Evolutionary conservation across 2,329 filamentous ascomycete species (phyloP), one percentile per base, ranked within the genome.

Genomic region (Verticillium klebahnii): DNA sequence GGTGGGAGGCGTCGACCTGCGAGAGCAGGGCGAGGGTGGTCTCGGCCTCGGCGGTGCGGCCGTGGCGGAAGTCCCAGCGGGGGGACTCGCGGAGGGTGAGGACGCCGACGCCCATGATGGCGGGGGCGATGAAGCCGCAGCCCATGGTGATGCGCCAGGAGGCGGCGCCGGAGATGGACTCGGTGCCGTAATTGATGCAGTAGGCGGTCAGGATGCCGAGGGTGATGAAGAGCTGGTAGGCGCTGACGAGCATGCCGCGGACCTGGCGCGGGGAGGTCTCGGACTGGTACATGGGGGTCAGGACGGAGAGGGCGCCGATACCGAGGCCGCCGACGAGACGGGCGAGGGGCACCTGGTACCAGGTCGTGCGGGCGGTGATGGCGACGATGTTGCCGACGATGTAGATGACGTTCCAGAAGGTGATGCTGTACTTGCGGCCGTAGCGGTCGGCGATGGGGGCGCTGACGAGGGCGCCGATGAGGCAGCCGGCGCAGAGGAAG

Each of bases 141-240:
- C 78, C 82, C 68, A 83, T 82, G 58, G 88, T 84, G 7, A 90
- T 83, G 64, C 87, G 80, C 87, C 88, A 91, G 14, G 85, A 80
- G 2, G 80, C 78, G 25, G 81, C 80, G 65, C 74, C 77, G 1
- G 58, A 19, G 58, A 77, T 77, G 2, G 65, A 29, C 58, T 85
- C 76, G 7, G 87, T 90, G 7, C 86, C 86, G 69, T 77, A 89
- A 71, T 89, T 88, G 72, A 85, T 78, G 72, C 84, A 80, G 68
- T 85, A 82, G 40, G 80, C 78, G 29, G 75, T 76, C 78, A 81
- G 86, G 71, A 91, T 89, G 57, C 88, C 88, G 32, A 89, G 77
- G 0, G 88, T 90, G 70, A 90, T 87, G 71, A 89, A 85, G 3
- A 90, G 80, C 76, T 90, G 88, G 72, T 90, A 90, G 59, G 81